A percentile compares a stretch with the other conserved stretches of the same genome.
phyloP scores from a whole-genome alignment of 441 rosid genomes.

The Geranium incanum region DNA sequence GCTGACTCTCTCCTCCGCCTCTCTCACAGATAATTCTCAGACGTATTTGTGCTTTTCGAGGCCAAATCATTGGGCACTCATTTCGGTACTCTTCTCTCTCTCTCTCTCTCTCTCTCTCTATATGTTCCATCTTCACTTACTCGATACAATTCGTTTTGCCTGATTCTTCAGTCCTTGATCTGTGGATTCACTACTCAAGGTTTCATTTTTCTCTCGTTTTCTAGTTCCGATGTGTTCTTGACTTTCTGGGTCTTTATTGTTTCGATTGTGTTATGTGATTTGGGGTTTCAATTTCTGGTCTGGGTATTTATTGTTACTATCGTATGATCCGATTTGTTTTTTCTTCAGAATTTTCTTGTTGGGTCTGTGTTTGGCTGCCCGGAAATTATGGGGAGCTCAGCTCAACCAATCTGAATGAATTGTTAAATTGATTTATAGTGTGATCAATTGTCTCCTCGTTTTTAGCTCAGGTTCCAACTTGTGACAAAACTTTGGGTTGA shows the following conservation, averaged over 20 bases:
- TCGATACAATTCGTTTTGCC: not conserved
- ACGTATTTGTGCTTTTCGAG: constrained; percentile 35
- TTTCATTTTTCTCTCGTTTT: not conserved
- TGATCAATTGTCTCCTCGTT: not conserved
- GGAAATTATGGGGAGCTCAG: not conserved
- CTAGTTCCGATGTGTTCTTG: not conserved
- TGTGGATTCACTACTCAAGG: not conserved
- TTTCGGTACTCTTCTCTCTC: constrained; percentile 29
- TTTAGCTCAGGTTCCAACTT: not conserved
- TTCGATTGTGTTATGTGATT: not conserved
- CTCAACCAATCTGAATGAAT: not conserved
- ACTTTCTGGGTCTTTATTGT: not conserved
- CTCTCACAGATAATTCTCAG: not conserved
- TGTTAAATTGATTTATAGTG: not conserved
- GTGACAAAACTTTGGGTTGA: not conserved
- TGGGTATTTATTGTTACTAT: constrained; percentile 1
- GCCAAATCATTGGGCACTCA: constrained; percentile 33
- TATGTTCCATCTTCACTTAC: not conserved
- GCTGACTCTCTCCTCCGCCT: constrained; percentile 11
- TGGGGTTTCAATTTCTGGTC: constrained; percentile 1
- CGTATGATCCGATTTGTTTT: not conserved
- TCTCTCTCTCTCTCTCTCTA: not conserved
- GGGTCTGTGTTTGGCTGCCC: not conserved
- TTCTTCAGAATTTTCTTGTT: not conserved
- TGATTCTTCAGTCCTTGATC: not conserved